phyloP scores from a whole-genome alignment of 805 yeast genomes.

The Ogataea ramenticola region DNA sequence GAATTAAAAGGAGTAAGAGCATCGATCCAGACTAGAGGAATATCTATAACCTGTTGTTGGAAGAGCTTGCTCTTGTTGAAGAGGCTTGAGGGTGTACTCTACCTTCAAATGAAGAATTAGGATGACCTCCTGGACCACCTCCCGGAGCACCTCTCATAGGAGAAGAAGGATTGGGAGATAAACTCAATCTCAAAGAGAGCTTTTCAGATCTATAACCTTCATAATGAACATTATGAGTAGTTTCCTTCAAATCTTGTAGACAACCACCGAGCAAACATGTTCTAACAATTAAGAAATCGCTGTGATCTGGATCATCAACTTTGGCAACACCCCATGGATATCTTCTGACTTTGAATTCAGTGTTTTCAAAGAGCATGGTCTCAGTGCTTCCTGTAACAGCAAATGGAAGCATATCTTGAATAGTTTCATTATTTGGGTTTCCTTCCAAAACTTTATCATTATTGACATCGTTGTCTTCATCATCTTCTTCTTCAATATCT shows the following conservation, averaged over 20 bases:
- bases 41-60: neutral
- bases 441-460: neutral
- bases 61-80: neutral
- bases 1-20: neutral
- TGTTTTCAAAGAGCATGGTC: constrained; percentile 61
- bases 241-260: constrained; percentile 69
- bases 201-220: constrained; percentile 62
- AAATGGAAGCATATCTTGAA: constrained; percentile 55
- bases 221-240: constrained; percentile 70
- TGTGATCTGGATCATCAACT: constrained; percentile 72
- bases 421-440: neutral
- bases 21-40: neutral
- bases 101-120: neutral
- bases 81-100: neutral
- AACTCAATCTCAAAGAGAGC: constrained; percentile 7
- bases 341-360: constrained; percentile 65
- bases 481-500: constrained; percentile 21
- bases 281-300: constrained; percentile 73
- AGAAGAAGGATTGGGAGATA: neutral
- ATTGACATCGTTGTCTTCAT: constrained; percentile 8
- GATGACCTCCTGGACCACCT: neutral
- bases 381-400: constrained; percentile 87
- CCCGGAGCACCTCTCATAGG: neutral
- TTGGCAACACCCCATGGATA: constrained; percentile 85
- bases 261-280: constrained; percentile 71